Conservation (phyloP, 331 rosid genomes). For the Pyracantha coccinea region DNA sequence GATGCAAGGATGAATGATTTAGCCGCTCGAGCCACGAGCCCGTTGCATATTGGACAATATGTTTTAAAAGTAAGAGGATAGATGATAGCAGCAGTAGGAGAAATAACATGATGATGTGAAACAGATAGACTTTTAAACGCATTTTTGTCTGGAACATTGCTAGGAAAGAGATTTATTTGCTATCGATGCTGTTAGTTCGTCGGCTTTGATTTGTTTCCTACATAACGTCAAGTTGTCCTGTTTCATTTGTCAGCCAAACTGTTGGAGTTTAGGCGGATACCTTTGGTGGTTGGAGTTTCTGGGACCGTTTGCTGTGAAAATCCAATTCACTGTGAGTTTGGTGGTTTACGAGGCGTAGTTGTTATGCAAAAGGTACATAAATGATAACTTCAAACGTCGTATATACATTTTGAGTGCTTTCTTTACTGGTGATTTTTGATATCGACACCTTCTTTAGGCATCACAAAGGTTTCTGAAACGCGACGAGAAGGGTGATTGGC, state of each 20-base stretch:
- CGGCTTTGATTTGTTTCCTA: too few relatives aligned
- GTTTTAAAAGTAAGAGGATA: too few relatives aligned
- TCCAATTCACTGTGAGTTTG: constrained; percentile 67
- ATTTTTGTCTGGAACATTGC: background rate
- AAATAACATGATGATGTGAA: too few relatives aligned
- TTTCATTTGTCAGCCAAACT: constrained; percentile 48
- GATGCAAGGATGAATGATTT: too few relatives aligned
- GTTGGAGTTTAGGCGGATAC: constrained; percentile 44
- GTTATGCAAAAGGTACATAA: constrained; percentile 62
- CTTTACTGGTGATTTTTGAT: background rate
- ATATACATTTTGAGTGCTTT: background rate
- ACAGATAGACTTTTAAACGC: background rate
- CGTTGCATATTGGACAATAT: too few relatives aligned
- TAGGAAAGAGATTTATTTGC: background rate
- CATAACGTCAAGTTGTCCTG: background rate
- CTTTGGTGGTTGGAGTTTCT: constrained; percentile 58
- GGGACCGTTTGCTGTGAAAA: constrained; percentile 73
- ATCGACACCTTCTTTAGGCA: constrained; percentile 36
- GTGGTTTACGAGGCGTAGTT: constrained; percentile 74
- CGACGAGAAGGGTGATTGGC: constrained; percentile 26
- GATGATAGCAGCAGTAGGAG: too few relatives aligned
- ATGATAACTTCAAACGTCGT: constrained; percentile 2
- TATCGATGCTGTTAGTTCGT: background rate
- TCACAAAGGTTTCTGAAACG: constrained; percentile 74
- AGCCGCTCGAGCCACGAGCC: too few relatives aligned